Conservation (phyloP, 305 asterid species). For the Rubia balearica region DNA sequence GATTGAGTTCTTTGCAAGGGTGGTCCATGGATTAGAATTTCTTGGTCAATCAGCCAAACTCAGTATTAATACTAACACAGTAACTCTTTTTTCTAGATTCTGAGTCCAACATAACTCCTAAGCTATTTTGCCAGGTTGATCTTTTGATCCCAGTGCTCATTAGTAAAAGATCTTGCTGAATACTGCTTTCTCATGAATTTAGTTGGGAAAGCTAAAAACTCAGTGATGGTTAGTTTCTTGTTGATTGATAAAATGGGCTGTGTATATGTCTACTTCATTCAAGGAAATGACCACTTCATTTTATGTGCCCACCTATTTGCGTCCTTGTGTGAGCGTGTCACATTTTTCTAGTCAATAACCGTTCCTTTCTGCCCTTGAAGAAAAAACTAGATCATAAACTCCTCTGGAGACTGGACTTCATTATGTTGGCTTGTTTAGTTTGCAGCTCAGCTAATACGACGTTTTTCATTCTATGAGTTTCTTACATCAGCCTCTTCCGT, state of each 20-base stretch:
- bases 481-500: not conserved
- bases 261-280: not conserved
- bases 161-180: not conserved
- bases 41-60: not conserved
- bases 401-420: not conserved
- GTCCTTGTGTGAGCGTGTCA: not conserved
- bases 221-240: not conserved
- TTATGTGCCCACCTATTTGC: too few species aligned
- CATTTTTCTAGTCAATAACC: not conserved
- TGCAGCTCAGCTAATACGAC: not conserved
- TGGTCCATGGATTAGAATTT: not conserved
- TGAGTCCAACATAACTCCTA: not conserved
- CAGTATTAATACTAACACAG: not conserved
- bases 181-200: not conserved
- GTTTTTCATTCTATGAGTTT: not conserved
- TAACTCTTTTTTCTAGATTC: slow-evolving; percentile 2
- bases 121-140: not conserved
- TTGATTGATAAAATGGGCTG: not conserved
- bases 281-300: not conserved
- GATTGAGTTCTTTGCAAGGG: not conserved
- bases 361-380: not conserved
- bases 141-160: not conserved
- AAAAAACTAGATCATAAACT: not conserved
- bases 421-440: not conserved
- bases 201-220: not conserved